These are phyloP conservation scores for Huntiella decipiens DNA, from an alignment of 2,329 filamentous ascomycete genomes.

Conservation along the genomic window DNA sequence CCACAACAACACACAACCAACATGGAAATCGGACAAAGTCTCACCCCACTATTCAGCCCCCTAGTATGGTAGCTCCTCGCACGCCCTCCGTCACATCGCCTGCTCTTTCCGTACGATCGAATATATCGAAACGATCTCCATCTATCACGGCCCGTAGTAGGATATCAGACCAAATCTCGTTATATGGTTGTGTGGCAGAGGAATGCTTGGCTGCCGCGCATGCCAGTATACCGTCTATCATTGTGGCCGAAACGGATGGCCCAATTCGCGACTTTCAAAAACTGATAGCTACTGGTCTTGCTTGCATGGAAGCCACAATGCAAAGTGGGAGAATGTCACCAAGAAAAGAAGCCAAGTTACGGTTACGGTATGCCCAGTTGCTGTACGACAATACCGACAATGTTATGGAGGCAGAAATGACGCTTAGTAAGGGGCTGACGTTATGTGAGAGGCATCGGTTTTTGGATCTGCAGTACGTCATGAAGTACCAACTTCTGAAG, in stretches of 20 bases:
- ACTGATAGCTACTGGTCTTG: constrained; percentile 51
- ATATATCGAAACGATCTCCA: constrained; percentile 24
- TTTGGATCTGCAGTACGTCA: constrained; percentile 53
- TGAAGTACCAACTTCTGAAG: constrained; percentile 54
- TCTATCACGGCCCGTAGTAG: constrained; percentile 22
- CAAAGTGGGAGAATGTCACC: constrained; percentile 41
- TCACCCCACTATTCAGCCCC: constrained; percentile 6
- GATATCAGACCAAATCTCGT: constrained; percentile 32
- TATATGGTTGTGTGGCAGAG: constrained; percentile 54
- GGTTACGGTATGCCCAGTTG: constrained; percentile 52
- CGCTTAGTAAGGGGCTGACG: constrained; percentile 50
- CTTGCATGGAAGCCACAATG: constrained; percentile 51
- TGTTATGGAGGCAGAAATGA: constrained; percentile 50
- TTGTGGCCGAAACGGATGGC: constrained; percentile 29
- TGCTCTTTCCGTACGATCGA: constrained; percentile 22
- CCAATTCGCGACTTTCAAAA: constrained; percentile 43
- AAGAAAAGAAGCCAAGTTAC: constrained; percentile 47
- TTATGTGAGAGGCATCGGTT: constrained; percentile 39
- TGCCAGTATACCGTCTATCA: constrained; percentile 22
- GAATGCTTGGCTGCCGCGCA: constrained; percentile 55
- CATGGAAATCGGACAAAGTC: constrained; percentile 19
- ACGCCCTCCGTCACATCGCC: constrained; percentile 24
- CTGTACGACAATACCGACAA: constrained; percentile 62
- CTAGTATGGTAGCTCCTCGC: constrained; percentile 8
- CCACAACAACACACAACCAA: constrained; percentile 14